Base-by-base conservation (phyloP, 352 stramenopile genomes). In the Phytophthora cajani region DNA sequence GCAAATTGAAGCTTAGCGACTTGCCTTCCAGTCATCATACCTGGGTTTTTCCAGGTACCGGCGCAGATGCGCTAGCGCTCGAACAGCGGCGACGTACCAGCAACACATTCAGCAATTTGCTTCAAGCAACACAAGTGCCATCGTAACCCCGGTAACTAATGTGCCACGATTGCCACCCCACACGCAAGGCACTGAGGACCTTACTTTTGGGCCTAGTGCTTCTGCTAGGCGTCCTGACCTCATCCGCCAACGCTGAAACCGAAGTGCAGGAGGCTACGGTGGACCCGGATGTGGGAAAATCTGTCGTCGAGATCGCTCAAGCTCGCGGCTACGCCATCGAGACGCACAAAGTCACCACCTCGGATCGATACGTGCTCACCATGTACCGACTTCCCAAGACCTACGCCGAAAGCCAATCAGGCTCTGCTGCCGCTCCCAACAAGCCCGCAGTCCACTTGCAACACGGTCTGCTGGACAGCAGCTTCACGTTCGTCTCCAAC, bases 341-440 rank as follows among this genome's bases (percentile, higher is more conserved):
- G 30, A 74, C 77, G 50, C 75, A 88, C 71, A 52, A 78, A 16
- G 78, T 85, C 23, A 67, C 70, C 21, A 88, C 80, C 1, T 71
- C 56, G 10, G 80, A 88, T 50, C 69, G 80, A 36, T 88, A 88
- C 59, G 67, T 88, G 49, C 78, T 88, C 53, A 86, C 78, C 11
- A 78, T 86, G 76, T 86, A 80, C 60, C 80, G 78, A 53, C 58
- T 88, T 3, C 80, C 80, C 1, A 80, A 80, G 21, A 85, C 73
- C 2, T 85, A 70, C 62, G 60, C 74, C 12, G 80, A 87, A 52
- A 79, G 69, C 19, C 75, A 82, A 58, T 52, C 49, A 23, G 58
- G 71, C 10, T 42, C 58, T 5, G 23, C 12, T 0, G 60, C 69
- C 7, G 67, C 63, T 3, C 44, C 72, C n/a, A 82, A 75, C 72